Percentiles rank a stretch among this genome's conserved stretches.
Evolutionary conservation across 208 protist genomes (phyloP).

Genomic region (Trypanosoma theileri): DNA sequence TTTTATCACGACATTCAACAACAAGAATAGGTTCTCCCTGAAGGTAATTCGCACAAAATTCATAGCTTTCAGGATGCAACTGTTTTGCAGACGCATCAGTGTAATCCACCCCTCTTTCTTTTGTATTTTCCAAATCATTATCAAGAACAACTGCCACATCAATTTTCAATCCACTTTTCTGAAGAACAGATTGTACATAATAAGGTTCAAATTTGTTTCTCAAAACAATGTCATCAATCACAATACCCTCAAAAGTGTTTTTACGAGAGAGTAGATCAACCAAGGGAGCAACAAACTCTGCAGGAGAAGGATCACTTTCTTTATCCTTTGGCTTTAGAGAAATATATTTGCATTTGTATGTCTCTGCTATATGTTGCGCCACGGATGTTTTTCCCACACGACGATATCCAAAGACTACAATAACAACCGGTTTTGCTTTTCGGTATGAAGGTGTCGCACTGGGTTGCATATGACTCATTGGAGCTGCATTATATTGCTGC

Average conservation of each 20-base stretch:
- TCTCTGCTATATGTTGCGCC: conserved; percentile 53
- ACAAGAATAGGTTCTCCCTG: conserved; percentile 35
- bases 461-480: conserved; percentile 14
- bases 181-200: conserved; percentile 65
- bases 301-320: conserved; percentile 10
- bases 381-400: conserved; percentile 74
- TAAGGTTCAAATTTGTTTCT: conserved; percentile 71
- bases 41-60: conserved; percentile 50
- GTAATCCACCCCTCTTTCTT: conserved; percentile 52
- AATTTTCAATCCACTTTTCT: conserved; percentile 53
- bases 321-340: conserved; percentile 35
- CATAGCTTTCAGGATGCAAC: conserved; percentile 78
- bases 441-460: conserved; percentile 32
- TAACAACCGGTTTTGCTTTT: conserved; percentile 48
- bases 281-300: conserved; percentile 42
- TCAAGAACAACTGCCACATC: conserved; percentile 61
- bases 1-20: conserved; percentile 44
- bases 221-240: conserved; percentile 81
- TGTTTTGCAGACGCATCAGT: conserved; percentile 35
- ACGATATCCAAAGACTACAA: conserved; percentile 77
- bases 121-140: conserved; percentile 42
- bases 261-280: conserved; percentile 40
- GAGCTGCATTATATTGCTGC: conserved; percentile 4
- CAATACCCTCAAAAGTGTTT: conserved; percentile 51
- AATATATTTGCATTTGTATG: conserved; percentile 67